Evolutionary conservation across 2,329 filamentous ascomycete species (phyloP).

Genomic region (Paraconiothyrium brasiliense): DNA sequence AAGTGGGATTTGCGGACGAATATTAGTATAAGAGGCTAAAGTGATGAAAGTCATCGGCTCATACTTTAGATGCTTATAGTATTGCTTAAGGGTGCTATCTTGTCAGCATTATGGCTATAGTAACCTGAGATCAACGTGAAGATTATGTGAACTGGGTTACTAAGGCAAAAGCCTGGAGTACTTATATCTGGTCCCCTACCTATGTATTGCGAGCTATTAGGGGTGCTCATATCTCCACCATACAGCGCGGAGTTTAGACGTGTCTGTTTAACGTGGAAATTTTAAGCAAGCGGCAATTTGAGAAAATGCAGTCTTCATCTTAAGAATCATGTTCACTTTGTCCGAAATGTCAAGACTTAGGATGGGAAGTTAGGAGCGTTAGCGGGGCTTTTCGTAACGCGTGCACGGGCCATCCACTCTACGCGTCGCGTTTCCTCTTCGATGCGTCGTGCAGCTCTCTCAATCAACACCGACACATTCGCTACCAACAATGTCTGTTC

Average conservation of each 20-base stretch:
- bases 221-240: no score
- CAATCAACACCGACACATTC: slow-evolving; percentile 2
- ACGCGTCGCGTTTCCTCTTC: slow-evolving; percentile 18
- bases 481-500: slow-evolving; percentile 24
- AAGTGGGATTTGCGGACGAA: background rate
- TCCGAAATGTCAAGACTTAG: background rate
- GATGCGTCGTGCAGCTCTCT: slow-evolving; percentile 3
- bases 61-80: background rate
- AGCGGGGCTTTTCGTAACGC: background rate
- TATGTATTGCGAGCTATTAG: no score
- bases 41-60: background rate
- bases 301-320: no score
- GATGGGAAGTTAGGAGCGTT: background rate
- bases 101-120: no score
- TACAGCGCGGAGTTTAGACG: no score
- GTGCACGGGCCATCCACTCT: slow-evolving; percentile 17
- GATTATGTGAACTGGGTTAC: background rate
- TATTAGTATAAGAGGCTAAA: background rate
- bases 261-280: no score
- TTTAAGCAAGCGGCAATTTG: no score
- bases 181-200: no score
- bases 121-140: no score
- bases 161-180: no score
- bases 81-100: background rate
- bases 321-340: background rate